Base-by-base conservation (phyloP, 2,329 filamentous ascomycete genomes). In the Cercospora zeina region DNA sequence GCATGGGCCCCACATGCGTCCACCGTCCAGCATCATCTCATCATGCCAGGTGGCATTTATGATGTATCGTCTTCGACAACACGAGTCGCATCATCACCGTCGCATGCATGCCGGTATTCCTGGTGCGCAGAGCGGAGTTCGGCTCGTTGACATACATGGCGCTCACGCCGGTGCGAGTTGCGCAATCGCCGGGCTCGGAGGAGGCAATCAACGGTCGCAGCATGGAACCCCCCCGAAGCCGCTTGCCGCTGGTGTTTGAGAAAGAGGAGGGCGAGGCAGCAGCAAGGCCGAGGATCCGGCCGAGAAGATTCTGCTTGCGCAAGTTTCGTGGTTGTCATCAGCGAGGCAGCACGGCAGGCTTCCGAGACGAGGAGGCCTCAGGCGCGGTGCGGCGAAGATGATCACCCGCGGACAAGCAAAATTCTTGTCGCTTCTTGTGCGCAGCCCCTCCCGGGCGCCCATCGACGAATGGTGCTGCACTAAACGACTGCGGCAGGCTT, bases 401-500 rank as follows among this genome's bases (percentile, higher is more conserved):
- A 24, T 21, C 42, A 49, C 27, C 14, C 21, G 21, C 21, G 27
- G 42, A 49, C 42, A 49, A 49, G 42, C 42, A 49, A 27, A 49
- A n/a, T 21, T 49, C 42, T 49, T 49, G 42, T 49, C n/a, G 10
- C 21, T 24, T 49, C 42, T 49, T 49, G 42, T 27, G 24, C 24
- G 24, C 24, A n/a, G 3, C 24, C 3, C 24, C 24, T 49, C 42
- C 21, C 42, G 42, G 21, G 19, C 21, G 13, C 21, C 24, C 14
- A 24, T 31, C n/a, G 49, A 14, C 13, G 19, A 33, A 30, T 14
- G 8, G 13, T 13, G n/a, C 27, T 3, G 36, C 11, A 30, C 49
- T 34, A 53, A 53, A 53, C 49, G 49, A 53, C 34, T 53, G n/a
- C 16, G 49, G 49, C 49, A 53, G 49, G 49, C 49, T 53, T 53